Base-by-base conservation (phyloP, 73 alveolate species). In the Paramecium pentaurelia region DNA sequence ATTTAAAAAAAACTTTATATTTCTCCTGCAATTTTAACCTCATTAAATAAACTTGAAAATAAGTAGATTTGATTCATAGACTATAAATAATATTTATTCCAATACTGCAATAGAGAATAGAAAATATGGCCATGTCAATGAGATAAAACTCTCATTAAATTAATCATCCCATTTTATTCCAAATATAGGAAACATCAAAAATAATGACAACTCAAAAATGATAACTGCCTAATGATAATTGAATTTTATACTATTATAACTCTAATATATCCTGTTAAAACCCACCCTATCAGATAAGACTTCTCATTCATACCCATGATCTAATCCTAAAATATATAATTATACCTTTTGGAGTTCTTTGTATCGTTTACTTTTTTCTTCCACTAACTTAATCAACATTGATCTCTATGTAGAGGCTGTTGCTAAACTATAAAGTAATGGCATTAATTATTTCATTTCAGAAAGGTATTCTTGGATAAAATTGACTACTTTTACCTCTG, bases 301-400 rank as follows among this genome's bases (percentile, higher is more conserved):
- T 42, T 45, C 3, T 22, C 28, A 47, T 18, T 27, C 91, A 80
- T 45, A 47, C 91, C 91, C 91, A 80, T 80, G 37, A 80, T 80
- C 91, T 80, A 44, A n/a, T 25, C 27, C 2, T 9, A 44, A 40
- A 10, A 40, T 40, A 44, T 2, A 80, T 42, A 80, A 5, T 0
- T 18, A 1, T 80, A 89, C 94, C 58, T 71, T 89, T 49, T 89
- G 73, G 5, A 85, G 54, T 89, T 89, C 94, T 51, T 71, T 89
- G 75, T 89, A 89, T 89, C 94, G 71, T 28, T 89, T 83, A 14
- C 92, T 83, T 58, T 89, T 89, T 30, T 89, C 94, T 42, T 89
- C 94, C 27, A 89, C 94, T 49, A 89, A 89, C 54, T 71, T 47
- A 27, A 89, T 89, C 40, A 89, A 27, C 1, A 83, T 89, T 22